Conservation (phyloP, 2,329 filamentous ascomycete species). For the Cordyceps javanica region DNA sequence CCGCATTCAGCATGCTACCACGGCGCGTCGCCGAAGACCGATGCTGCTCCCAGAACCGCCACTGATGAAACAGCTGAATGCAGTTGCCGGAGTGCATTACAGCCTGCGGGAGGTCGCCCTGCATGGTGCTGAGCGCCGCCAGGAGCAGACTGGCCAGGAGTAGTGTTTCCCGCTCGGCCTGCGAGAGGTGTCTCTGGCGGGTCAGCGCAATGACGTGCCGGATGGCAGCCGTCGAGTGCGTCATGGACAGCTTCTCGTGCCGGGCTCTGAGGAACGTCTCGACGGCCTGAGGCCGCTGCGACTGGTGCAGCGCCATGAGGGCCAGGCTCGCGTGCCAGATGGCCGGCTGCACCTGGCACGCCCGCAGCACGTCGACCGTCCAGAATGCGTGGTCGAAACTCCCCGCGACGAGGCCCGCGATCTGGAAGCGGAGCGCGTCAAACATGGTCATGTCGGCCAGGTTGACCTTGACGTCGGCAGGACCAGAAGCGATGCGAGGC, state of each 20-base stretch:
- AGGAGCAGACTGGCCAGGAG: constrained; percentile 6
- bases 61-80: constrained; percentile 10
- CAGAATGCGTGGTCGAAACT: constrained; percentile 5
- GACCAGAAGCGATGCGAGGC: constrained; percentile 4
- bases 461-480: neutral
- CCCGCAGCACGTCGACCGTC: neutral
- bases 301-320: constrained; percentile 2
- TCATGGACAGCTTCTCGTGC: constrained; percentile 1
- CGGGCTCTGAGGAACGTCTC: neutral
- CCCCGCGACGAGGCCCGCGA: neutral
- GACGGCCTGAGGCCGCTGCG: neutral
- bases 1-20: neutral
- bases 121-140: neutral
- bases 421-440: constrained; percentile 5
- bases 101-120: neutral
- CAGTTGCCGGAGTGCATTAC: constrained; percentile 6
- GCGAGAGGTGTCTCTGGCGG: neutral
- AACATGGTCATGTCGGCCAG: neutral
- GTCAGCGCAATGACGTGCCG: constrained; percentile 1
- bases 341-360: constrained; percentile 3
- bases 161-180: constrained; percentile 5
- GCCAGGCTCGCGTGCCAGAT: constrained; percentile 10
- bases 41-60: neutral
- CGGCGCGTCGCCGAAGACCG: neutral
- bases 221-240: constrained; percentile 5